These are phyloP conservation scores for Lycium barbarum DNA, from an alignment of 257 asterid genomes.

Conservation along the genomic window DNA sequence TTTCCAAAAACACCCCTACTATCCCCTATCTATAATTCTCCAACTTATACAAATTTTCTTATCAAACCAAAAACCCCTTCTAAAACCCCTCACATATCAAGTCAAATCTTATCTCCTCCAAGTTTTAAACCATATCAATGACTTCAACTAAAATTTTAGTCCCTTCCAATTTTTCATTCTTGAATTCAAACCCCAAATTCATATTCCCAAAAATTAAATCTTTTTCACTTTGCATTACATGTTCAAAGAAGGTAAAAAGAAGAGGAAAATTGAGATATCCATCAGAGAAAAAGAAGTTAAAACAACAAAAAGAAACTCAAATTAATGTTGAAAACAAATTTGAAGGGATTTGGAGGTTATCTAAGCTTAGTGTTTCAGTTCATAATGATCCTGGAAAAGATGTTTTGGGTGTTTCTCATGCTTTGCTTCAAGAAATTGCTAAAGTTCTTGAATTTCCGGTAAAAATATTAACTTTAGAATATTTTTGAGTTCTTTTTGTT, in stretches of 20 bases:
- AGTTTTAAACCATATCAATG: conserved; percentile 44
- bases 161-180: conserved; percentile 42
- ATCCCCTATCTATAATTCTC: neutral
- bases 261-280: conserved; percentile 91
- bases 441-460: conserved; percentile 94
- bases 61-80: neutral
- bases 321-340: conserved; percentile 42
- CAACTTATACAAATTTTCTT: neutral
- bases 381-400: conserved; percentile 95
- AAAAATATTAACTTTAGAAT: neutral
- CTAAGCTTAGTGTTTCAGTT: conserved; percentile 67
- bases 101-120: conserved; percentile 15
- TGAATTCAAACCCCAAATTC: conserved; percentile 38
- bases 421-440: conserved; percentile 77
- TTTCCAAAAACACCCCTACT: too few relatives aligned
- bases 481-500: neutral
- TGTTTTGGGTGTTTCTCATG: conserved; percentile 67
- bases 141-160: conserved; percentile 43
- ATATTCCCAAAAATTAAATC: conserved; percentile 33
- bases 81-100: neutral
- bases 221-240: conserved; percentile 35
- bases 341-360: conserved; percentile 88
- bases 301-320: conserved; percentile 42
- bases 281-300: conserved; percentile 89
- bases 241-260: conserved; percentile 73